A percentile compares a stretch with the other conserved stretches of the same genome.
Conservation (phyloP, 495 filamentous ascomycete species). For the Talaromyces trachyspermus region DNA sequence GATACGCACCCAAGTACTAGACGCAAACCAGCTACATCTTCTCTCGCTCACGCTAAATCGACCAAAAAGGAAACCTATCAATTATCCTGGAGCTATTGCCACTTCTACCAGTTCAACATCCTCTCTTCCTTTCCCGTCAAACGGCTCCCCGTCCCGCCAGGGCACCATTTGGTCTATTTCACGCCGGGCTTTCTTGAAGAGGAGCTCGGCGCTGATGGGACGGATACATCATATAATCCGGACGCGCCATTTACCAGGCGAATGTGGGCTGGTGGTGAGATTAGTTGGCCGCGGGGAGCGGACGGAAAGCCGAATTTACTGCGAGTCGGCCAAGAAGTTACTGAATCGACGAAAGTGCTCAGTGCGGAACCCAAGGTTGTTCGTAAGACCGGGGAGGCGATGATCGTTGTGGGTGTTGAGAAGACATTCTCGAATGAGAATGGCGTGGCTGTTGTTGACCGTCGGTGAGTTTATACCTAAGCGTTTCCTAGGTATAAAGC, state of each 20-base stretch:
- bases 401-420: conserved; percentile 59
- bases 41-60: conserved; percentile 47
- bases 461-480: conserved; percentile 27
- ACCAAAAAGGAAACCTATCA: conserved; percentile 25
- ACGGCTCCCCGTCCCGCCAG: conserved; percentile 48
- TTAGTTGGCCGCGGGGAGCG: conserved; percentile 38
- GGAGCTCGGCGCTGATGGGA: conserved; percentile 60
- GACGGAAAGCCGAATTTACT: conserved; percentile 32
- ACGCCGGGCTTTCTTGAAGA: conserved; percentile 48
- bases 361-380: conserved; percentile 44
- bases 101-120: too few species aligned
- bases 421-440: conserved; percentile 48
- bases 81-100: conserved; percentile 24
- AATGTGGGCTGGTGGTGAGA: conserved; percentile 73
- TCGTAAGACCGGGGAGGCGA: conserved; percentile 48
- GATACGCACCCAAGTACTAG: conserved; percentile 41
- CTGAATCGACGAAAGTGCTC: conserved; percentile 50
- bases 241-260: conserved; percentile 55
- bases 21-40: conserved; percentile 52
- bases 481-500: too few species aligned
- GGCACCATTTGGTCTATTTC: conserved; percentile 70
- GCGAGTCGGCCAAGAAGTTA: conserved; percentile 45
- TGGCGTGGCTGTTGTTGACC: conserved; percentile 47
- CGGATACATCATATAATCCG: conserved; percentile 63
- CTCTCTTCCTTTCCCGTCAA: conserved; percentile 6